Base-by-base conservation (phyloP, 2,329 filamentous ascomycete species). In the Calonectria multiphialidica region DNA sequence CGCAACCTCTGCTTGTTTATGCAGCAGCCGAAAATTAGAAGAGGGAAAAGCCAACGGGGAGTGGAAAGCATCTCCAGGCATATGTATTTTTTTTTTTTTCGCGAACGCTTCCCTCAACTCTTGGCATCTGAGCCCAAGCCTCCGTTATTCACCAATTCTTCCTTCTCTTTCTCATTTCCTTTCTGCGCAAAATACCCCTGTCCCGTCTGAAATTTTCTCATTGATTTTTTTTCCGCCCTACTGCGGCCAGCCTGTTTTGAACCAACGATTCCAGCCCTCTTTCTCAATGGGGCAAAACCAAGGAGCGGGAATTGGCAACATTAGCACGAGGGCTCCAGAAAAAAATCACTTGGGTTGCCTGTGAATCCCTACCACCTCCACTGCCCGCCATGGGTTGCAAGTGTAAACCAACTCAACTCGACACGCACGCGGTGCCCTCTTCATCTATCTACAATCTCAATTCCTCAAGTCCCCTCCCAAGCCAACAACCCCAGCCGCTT, bases 181-280 rank as follows among this genome's bases (percentile, higher is more conserved):
- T 35, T 47, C 23, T 65, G 8, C 55, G 15, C 23, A 42, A 64
- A 37, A 65, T 47, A 47, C 42, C 64, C 57, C 57, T 68, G 57
- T 71, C 69, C 37, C 69, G 61, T 30, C 42, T 30, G 42, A 66
- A 67, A 67, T 59, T 67, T 67, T 62, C 64, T 40, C 33, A 50
- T 50, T 50, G 13, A 42, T 40, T 42, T 53, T 61, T 68, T 71
- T 72, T 66, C 44, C 49, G 55, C 64, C 69, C 64, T 71, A 71
- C 69, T 71, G 64, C 64, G 59, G 64, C 45, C 70, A 65, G 50
- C 66, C 70, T 50, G 37, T 67, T 67, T 71, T 44, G 69, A 71
- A 63, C 64, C 69, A 71, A 57, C 64, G 55, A 59, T 47, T 64
- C 68, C 45, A 70, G 68, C 68, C 50, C 53, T 64, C 23, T 70